These are phyloP conservation scores for Zalerion maritima DNA, from an alignment of 495 filamentous ascomycete genomes.

Conservation along the genomic window DNA sequence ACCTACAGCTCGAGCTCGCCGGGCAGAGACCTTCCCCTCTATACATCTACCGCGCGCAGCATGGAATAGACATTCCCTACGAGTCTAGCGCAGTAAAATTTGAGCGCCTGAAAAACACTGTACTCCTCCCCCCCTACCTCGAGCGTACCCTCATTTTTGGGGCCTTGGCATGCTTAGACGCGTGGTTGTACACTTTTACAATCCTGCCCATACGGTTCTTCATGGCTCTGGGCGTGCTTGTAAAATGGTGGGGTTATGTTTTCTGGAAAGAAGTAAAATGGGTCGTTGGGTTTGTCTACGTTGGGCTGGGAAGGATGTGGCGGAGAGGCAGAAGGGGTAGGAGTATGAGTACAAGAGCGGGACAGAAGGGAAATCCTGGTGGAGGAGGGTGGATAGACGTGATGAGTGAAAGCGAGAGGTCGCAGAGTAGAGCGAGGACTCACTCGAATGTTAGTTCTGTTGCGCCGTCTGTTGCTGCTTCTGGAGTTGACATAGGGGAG, in stretches of 20 bases:
- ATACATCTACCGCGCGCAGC: constrained; percentile 65
- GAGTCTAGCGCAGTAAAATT: constrained; percentile 95
- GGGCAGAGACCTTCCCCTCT: constrained; percentile 68
- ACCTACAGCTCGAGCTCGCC: constrained; percentile 77
- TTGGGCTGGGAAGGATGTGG: constrained; percentile 67
- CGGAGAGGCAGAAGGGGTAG: constrained; percentile 36
- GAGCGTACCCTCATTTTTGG: constrained; percentile 82
- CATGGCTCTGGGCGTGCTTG: constrained; percentile 62
- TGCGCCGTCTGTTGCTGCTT: neutral
- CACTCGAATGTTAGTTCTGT: constrained; percentile 5
- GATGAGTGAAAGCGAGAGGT: constrained; percentile 21
- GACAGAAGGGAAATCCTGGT: constrained; percentile 4
- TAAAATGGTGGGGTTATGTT: constrained; percentile 55
- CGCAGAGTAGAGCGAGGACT: constrained; percentile 15
- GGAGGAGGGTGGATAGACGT: too few species aligned
- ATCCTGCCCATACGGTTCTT: constrained; percentile 84
- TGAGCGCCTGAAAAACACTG: constrained; percentile 80
- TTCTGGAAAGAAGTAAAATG: constrained; percentile 50
- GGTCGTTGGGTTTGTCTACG: constrained; percentile 55
- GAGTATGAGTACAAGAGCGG: constrained; percentile 13
- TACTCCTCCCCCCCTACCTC: constrained; percentile 66
- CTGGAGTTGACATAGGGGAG: too few species aligned
- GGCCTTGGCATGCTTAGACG: constrained; percentile 76
- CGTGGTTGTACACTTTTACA: constrained; percentile 95
- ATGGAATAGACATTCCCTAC: constrained; percentile 62